A percentile compares a stretch with the other conserved stretches of the same genome.
Conservation (phyloP, 2,329 filamentous ascomycete species). For the Hypomyces rosellus region DNA sequence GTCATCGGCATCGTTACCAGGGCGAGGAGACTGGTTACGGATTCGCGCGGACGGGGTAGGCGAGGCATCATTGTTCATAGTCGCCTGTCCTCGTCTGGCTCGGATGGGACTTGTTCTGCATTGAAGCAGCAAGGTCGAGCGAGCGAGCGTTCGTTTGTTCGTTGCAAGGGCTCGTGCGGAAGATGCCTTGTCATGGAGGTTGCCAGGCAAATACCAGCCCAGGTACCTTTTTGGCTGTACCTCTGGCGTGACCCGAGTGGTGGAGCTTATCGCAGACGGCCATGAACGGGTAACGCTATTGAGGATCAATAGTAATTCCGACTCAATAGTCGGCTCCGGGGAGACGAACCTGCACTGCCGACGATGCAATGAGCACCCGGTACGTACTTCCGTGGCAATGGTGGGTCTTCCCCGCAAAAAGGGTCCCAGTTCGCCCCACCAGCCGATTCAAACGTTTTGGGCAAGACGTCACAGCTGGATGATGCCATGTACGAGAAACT, state of each 20-base stretch:
- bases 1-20: constrained; percentile 13
- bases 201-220: background rate
- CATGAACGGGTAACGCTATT: background rate
- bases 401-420: constrained; percentile 10
- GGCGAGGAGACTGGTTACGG: constrained; percentile 15
- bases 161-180: background rate
- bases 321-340: background rate
- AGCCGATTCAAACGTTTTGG: background rate
- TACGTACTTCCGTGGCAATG: constrained; percentile 7
- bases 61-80: constrained; percentile 48
- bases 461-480: too few relatives aligned
- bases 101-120: constrained; percentile 18
- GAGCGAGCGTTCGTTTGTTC: background rate
- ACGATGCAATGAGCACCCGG: background rate
- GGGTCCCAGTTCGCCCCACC: constrained; percentile 2
- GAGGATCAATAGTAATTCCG: constrained; percentile 15
- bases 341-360: background rate
- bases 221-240: background rate
- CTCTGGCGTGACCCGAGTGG: background rate
- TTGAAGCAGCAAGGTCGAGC: constrained; percentile 9
- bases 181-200: constrained; percentile 1
- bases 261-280: background rate
- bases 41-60: constrained; percentile 33
- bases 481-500: too few relatives aligned
- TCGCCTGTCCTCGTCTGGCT: constrained; percentile 31